Base-by-base conservation (phyloP, 2,329 filamentous ascomycete species). In the Cladosporium phlei region DNA sequence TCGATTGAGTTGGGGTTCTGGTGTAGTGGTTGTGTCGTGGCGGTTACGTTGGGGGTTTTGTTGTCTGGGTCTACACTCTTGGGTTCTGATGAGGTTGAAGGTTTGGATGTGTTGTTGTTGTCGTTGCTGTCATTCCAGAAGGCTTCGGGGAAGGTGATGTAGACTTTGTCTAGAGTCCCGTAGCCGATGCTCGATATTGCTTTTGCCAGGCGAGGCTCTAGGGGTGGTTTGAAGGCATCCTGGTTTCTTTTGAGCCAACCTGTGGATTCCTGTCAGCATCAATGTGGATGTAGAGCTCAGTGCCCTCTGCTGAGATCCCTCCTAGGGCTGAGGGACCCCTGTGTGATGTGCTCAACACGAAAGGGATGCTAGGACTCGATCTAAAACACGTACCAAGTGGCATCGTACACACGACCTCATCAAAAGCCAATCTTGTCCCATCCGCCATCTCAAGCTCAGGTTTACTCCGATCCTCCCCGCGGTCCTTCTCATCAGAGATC, bases 131-230 rank as follows among this genome's bases (percentile, higher is more conserved):
- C 72, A 19, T 55, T 48, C 88, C 89, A 95, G 63, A 90, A 95
- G 0, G 88, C 80, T 9, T 67, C 71, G 0, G 85, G 80, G 56
- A 95, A 95, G 28, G 77, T 85, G 51, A 63, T 55, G 47, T 59
- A 62, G n/a, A 80, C 80, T 68, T 88, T 88, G 61, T 88, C 85
- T 2, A 88, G 71, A 45, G 78, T 80, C 1, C 85, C 85, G 50
- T 86, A 88, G 33, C 82, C 75, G 34, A 88, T 79, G 29, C 73
- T 73, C n/a, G 69, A 61, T 48, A 88, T 83, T 3, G 82, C 82
- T 43, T 76, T 68, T 12, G 70, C 66, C n/a, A 88, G 60, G 12
- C 76, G 71, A 4, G 65, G 56, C 0, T 82, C 80, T 3, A 87
- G 68, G 4, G 71, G 64, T 8, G 83, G 84, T n/a, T 71, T 66